These are phyloP conservation scores for Rhizopus sp. DNA, from an alignment of 371 early-diverging fungal genomes.

Conservation along the genomic window DNA sequence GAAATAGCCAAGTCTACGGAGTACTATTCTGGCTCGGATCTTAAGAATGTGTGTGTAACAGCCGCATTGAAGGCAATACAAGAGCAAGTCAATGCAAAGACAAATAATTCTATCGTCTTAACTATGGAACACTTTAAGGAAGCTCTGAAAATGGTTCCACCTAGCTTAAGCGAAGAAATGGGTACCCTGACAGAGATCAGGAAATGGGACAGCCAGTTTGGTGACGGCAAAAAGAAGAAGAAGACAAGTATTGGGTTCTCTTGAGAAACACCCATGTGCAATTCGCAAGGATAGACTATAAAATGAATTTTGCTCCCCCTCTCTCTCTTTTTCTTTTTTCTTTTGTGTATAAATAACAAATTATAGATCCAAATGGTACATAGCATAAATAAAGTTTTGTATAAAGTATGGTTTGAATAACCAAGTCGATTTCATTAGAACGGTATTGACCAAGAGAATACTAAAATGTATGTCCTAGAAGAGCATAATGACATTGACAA, in stretches of 20 bases:
- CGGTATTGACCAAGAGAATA: slow-evolving; percentile 8
- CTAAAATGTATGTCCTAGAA: too few relatives aligned
- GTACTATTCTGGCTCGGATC: slow-evolving; percentile 95
- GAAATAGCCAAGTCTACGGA: slow-evolving; percentile 72
- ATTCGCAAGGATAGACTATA: background rate
- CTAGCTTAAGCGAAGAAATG: slow-evolving; percentile 88
- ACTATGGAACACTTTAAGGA: slow-evolving; percentile 71
- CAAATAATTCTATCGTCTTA: slow-evolving; percentile 20
- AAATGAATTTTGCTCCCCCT: background rate
- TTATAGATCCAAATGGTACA: background rate
- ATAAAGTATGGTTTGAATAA: too few relatives aligned
- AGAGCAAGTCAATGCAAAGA: slow-evolving; percentile 37
- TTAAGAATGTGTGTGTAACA: slow-evolving; percentile 97
- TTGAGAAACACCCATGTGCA: slow-evolving; percentile 25
- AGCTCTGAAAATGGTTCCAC: slow-evolving; percentile 81
- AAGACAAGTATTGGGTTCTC: slow-evolving; percentile 41
- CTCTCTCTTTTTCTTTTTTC: background rate
- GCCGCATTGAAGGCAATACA: slow-evolving; percentile 82
- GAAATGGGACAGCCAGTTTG: slow-evolving; percentile 89
- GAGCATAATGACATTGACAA: slow-evolving; percentile 24
- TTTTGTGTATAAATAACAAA: slow-evolving; percentile 2
- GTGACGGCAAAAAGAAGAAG: slow-evolving; percentile 67
- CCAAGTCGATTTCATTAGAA: background rate
- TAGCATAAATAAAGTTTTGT: background rate
- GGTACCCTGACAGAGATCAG: slow-evolving; percentile 77